phyloP scores from a whole-genome alignment of 139 green algal genomes.

The Mychonastes homosphaera region DNA sequence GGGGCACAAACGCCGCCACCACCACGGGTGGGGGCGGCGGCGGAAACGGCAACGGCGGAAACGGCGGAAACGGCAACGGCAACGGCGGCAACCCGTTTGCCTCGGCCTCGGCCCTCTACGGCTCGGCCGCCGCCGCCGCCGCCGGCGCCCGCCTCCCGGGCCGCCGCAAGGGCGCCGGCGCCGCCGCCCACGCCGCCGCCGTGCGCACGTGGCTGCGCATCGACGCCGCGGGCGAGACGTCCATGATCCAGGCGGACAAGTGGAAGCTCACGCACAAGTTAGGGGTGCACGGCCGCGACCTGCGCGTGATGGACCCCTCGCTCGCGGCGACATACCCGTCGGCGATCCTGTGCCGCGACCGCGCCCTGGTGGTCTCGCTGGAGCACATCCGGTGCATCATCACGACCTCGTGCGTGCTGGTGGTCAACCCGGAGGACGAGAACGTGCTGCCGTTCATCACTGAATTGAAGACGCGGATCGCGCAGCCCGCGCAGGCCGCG shows the following conservation, averaged over 20 bases:
- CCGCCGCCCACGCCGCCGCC: no score
- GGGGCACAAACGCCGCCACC: no score
- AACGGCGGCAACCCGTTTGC: no score
- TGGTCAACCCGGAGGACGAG: slow-evolving; percentile 42
- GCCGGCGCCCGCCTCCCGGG: no score
- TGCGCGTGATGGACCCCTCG: slow-evolving; percentile 47
- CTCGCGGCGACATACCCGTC: slow-evolving; percentile 41
- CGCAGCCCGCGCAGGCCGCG: slow-evolving; percentile 7
- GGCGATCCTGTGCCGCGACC: slow-evolving; percentile 50
- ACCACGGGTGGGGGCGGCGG: no score
- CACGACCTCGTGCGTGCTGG: slow-evolving; percentile 38
- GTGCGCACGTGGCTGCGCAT: slow-evolving; percentile 37
- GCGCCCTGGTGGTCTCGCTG: slow-evolving; percentile 46
- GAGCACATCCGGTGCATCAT: slow-evolving; percentile 47
- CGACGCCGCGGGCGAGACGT: slow-evolving; percentile 26
- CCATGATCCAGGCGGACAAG: slow-evolving; percentile 35
- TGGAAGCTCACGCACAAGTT: slow-evolving; percentile 49
- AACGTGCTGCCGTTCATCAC: slow-evolving; percentile 26
- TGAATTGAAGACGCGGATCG: slow-evolving; percentile 26
- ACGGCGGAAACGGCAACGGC: no score
- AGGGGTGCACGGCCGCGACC: slow-evolving; percentile 47
- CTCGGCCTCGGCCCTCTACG: no score
- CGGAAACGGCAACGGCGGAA: no score
- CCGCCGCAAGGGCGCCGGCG: no score
- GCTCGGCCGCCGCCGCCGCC: no score